Evolutionary conservation across 2,329 filamentous ascomycete genomes (phyloP).

Genomic region (Trichoderma polysporum): DNA sequence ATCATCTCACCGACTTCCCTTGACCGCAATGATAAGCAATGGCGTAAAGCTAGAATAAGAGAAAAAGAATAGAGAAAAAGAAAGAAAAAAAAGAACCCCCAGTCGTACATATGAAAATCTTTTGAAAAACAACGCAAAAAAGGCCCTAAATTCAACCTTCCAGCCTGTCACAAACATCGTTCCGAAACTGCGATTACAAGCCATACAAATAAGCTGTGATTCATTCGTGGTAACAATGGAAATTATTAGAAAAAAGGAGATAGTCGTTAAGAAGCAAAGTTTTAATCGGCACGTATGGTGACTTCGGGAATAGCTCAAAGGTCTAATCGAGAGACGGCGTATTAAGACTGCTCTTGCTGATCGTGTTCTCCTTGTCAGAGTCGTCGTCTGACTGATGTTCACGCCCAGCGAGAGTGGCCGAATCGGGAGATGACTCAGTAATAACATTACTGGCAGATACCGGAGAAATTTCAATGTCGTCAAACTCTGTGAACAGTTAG

Average conservation of each 20-base stretch:
- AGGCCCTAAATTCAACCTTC: background rate
- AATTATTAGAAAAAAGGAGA: background rate
- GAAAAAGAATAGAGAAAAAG: background rate
- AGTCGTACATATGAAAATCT: background rate
- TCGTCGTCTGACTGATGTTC: background rate
- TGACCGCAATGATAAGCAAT: background rate
- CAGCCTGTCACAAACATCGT: background rate
- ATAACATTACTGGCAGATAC: background rate
- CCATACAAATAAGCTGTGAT: background rate
- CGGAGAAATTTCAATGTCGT: background rate
- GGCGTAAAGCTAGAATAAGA: background rate
- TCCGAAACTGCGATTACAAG: background rate
- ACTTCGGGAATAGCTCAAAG: background rate
- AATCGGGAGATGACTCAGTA: constrained; percentile 11
- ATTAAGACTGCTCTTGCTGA: constrained; percentile 4
- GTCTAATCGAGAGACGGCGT: background rate
- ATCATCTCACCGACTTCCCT: background rate
- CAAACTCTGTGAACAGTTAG: constrained; percentile 26
- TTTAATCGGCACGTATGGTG: background rate
- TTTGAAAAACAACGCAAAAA: background rate
- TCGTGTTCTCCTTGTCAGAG: constrained; percentile 3
- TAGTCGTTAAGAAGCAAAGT: background rate
- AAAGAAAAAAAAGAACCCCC: background rate
- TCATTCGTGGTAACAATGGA: background rate
- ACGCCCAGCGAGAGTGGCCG: background rate